Evolutionary conservation across 2,329 filamentous ascomycete genomes (phyloP), one percentile per base, ranked within the genome.

Genomic region (Davidsoniella neocaledoniae): DNA sequence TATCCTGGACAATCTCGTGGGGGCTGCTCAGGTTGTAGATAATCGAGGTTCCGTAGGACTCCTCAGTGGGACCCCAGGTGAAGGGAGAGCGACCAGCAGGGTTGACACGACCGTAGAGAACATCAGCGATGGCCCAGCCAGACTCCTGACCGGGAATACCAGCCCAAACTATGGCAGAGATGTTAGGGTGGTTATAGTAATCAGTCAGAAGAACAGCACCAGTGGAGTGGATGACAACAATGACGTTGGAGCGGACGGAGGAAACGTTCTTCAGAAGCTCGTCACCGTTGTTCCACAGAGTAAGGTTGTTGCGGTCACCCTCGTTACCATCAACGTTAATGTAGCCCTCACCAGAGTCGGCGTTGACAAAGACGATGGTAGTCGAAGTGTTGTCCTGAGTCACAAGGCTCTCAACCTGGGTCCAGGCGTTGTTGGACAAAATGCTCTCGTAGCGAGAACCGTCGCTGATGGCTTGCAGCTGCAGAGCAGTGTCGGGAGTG

Each of bases 221-320:
- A 3, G 81, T 76, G 1, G 83, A 86, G 68, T 96, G 90, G 53
- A 96, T 81, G 51, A 95, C 77, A 14, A 96, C 85, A 53, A 96
- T 82, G 10, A 87, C 94, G 72, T 95, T 94, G 67, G 81, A 79
- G 70, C 82, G 88, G 54, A 78, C 61, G 6, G 78, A 71, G 1
- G 86, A 79, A 9, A 94, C 85, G 44, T 83, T 86, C 64, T 83
- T 74, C 65, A 96, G 83, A 50, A 96, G 67, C 0, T 74, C 71
- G 48, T 96, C 86, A 39, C 86, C 88, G 52, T 79, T 74, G 53
- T 81, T 72, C 90, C 90, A 96, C 0, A 94, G 70, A 0, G 87
- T 94, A 37, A 98, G 71, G 66, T 98, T 95, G 59, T 88, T 87
- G 48, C 91, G 81, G 63, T 96, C 90, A 52, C 91, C 91, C 53